Conservation (phyloP, 139 green algal species). For the Tetraselmis chui region DNA sequence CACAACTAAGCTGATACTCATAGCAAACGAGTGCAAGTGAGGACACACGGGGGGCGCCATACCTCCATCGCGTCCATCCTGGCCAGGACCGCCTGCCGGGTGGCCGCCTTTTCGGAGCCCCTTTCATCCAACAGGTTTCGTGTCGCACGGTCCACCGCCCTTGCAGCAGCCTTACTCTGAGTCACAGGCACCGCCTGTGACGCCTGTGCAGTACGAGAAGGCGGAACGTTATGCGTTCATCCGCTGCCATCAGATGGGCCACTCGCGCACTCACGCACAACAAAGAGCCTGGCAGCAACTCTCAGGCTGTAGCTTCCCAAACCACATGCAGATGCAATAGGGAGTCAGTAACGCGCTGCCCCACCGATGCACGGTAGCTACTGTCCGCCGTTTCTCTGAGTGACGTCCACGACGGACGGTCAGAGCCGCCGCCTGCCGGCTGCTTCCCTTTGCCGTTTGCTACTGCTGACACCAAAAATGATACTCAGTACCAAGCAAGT, state of each 20-base stretch:
- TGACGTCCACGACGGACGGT: not conserved
- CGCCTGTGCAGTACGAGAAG: too few relatives aligned
- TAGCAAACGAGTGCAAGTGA: conserved; percentile 20
- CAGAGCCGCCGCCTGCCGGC: too few relatives aligned
- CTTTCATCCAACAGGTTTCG: conserved; percentile 10
- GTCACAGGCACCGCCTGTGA: not conserved
- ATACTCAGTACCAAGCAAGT: too few relatives aligned
- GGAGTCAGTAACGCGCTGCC: too few relatives aligned
- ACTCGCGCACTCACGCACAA: too few relatives aligned
- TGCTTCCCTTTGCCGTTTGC: not conserved
- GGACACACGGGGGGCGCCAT: conserved; percentile 1
- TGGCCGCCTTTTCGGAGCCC: not conserved
- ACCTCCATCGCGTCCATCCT: conserved; percentile 18
- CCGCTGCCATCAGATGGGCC: too few relatives aligned
- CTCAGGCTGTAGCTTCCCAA: too few relatives aligned
- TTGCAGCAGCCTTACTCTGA: not conserved
- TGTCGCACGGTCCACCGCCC: not conserved
- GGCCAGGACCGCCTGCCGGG: conserved; percentile 10
- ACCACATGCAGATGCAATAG: too few relatives aligned
- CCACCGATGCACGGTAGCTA: too few relatives aligned
- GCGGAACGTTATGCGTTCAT: too few relatives aligned
- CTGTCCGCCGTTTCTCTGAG: not conserved
- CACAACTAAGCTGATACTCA: conserved; percentile 14
- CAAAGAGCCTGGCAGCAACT: too few relatives aligned
- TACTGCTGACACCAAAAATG: too few relatives aligned